Base-by-base conservation (phyloP, 306 rosid genomes). In the Glycine soja region DNA sequence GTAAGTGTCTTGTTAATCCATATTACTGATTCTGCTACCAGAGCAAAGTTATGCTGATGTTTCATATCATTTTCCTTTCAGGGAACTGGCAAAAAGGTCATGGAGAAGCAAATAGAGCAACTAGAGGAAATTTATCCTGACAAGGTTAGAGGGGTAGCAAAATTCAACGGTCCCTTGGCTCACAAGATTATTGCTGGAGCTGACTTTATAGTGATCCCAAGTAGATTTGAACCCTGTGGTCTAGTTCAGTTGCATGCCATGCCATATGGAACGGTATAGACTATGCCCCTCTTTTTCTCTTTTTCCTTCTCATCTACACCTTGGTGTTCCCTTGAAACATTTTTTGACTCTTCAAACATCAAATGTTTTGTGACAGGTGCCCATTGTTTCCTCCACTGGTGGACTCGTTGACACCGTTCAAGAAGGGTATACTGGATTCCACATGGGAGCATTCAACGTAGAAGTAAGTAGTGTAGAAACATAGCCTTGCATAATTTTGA, bases 221-320 rank as follows among this genome's bases (percentile, higher is more conserved):
- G 95, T 81, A 91, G 97, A 91, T 91, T 92, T 82, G 97, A 92
- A 76, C 97, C 97, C 12, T 91, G 97, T 57, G 97, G 97, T 74
- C 88, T 93, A 81, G 92, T 93, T 85, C 97, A 93, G 84, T 53
- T 93, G 83, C 97, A 93, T 19, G 84, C 97, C 7, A 93, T 93
- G 97, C 91, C 89, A 38, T 93, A 91, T 32, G 97, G 94, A 89
- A 91, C 94, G 69, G 96, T 93, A 63, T 15, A 24, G 30, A 24
- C 30, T 43, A 15, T 62, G 16, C 15, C 54, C 80, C 74, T 38
- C 50, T n/a, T 36, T 38, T 16, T 30, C 57, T 51, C 59, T 72
- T 30, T 7, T 48, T 79, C 81, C 2, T 46, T 57, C 45, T 32
- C 56, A 72, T 74, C 34, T 24, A 63, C 15, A 70, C 53, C 46